Evolutionary conservation across 495 filamentous ascomycete species (phyloP), one percentile per base, ranked within the genome.

Genomic region (Tetracladium setigerum): DNA sequence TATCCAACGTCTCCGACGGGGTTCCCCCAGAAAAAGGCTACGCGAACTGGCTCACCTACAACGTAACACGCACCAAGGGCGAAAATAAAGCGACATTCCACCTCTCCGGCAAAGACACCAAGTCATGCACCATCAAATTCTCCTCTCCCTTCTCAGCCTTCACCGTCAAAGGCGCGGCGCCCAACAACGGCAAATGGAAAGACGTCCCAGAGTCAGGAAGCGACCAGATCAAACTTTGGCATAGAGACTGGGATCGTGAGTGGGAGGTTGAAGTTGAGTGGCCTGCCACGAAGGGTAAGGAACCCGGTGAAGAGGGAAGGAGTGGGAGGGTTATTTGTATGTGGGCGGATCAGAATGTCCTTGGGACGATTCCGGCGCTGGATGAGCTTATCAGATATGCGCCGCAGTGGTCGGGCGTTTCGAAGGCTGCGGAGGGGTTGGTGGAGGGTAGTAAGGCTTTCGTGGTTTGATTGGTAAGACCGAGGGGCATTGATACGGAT

Each of bases 271-370:
- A 84, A 55, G 76, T 95, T 1, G 67, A 76, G 30, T 92, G 89
- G 82, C 56, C 62, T 2, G 47, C 52, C 5, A 44, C 22, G 24
- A 55, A 50, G 27, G 55, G 45, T 9, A 47, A 39, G 12, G 31
- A 49, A 38, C 41, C 22, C 7, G 54, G 54, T 2, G 55, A 53
- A 8, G 50, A 58, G 22, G 71, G 70, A 7, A 60, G 91, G 40
- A 75, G 78, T 49, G 90, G 89, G 0, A 71, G 68, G 38, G 79
- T 89, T 4, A 73, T 84, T 9, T 97, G 91, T 69, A 63, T 87
- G 13, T 98, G 92, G 92, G 86, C 81, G 54, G 92, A 97, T 67
- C 79, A 76, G 24, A 95, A 95, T 53, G 69, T 66, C 10, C 59
- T 62, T 9, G 83, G 81, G 2, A 66, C 71, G 7, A 91, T 98